Percentiles rank a stretch among this genome's conserved stretches.
phyloP scores from a whole-genome alignment of 352 stramenopile species.

The Globisporangium ultimum region DNA sequence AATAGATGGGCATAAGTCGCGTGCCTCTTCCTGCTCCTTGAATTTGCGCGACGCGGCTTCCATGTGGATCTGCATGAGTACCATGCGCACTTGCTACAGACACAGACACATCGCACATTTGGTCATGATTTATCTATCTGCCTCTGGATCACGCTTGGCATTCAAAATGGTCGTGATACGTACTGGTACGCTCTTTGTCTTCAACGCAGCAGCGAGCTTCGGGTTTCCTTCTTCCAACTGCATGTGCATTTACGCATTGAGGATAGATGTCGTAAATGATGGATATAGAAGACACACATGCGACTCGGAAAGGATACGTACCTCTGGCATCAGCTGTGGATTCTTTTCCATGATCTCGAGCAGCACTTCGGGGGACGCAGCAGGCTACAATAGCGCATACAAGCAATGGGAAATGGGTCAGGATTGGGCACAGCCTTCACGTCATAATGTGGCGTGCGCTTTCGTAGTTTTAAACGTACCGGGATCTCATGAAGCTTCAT shows the following conservation, averaged over 20 bases:
- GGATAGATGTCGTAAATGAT: not conserved
- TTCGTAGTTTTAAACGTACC: slow-evolving; percentile 22
- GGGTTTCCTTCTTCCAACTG: slow-evolving; percentile 64
- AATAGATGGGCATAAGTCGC: too few species aligned
- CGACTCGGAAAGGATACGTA: slow-evolving; percentile 12
- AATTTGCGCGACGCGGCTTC: slow-evolving; percentile 69
- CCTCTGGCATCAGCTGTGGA: slow-evolving; percentile 59
- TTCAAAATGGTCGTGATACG: slow-evolving; percentile 4
- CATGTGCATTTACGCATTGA: not conserved
- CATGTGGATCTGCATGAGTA: slow-evolving; percentile 84
- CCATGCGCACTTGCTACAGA: slow-evolving; percentile 75
- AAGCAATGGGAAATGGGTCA: not conserved
- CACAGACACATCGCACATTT: not conserved
- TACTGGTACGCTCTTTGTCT: slow-evolving; percentile 69
- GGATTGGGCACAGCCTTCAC: too few species aligned
- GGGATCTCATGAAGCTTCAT: slow-evolving; percentile 84
- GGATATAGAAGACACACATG: too few species aligned
- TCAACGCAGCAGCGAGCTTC: slow-evolving; percentile 58
- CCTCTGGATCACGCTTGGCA: not conserved
- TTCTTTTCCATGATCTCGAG: slow-evolving; percentile 86
- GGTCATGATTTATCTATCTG: not conserved
- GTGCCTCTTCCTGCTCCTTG: slow-evolving; percentile 75
- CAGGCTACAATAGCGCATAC: slow-evolving; percentile 19
- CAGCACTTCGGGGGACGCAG: slow-evolving; percentile 69
- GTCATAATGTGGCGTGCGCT: too few species aligned